Conservation (phyloP, 352 stramenopile genomes). For the Phytophthora sp. region DNA sequence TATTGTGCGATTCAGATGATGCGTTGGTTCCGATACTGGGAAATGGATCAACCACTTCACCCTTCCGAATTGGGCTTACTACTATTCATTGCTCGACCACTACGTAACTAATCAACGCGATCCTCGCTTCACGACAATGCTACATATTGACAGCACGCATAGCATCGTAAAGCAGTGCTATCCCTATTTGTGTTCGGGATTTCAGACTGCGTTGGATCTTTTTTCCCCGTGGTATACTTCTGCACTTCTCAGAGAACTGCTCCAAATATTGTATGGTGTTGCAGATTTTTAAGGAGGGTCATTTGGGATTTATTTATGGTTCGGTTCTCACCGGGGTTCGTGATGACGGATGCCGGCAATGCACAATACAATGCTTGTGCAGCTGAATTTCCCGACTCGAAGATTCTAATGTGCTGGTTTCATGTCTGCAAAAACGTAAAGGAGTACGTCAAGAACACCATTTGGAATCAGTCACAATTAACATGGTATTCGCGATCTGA, state of each 20-base stretch:
- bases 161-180: conserved; percentile 1
- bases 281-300: not conserved
- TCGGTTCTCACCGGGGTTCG: not conserved
- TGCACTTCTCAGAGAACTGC: not conserved
- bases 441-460: not conserved
- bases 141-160: not conserved
- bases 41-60: not conserved
- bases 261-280: not conserved
- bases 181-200: not conserved
- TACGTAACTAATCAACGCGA: not conserved
- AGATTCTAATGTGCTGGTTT: conserved; percentile 6
- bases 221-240: not conserved
- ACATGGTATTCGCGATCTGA: not conserved
- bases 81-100: not conserved
- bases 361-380: not conserved
- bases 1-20: not conserved
- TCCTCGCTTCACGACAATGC: not conserved
- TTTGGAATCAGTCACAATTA: not conserved
- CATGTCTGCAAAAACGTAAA: conserved; percentile 8
- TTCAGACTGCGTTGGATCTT: not conserved
- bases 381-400: not conserved
- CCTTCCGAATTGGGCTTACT: not conserved
- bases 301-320: not conserved
- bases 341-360: conserved; percentile 8
- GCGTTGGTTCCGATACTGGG: not conserved